These are phyloP conservation scores for Nothophoma quercina DNA, from an alignment of 2,329 filamentous ascomycete genomes.

Conservation along the genomic window DNA sequence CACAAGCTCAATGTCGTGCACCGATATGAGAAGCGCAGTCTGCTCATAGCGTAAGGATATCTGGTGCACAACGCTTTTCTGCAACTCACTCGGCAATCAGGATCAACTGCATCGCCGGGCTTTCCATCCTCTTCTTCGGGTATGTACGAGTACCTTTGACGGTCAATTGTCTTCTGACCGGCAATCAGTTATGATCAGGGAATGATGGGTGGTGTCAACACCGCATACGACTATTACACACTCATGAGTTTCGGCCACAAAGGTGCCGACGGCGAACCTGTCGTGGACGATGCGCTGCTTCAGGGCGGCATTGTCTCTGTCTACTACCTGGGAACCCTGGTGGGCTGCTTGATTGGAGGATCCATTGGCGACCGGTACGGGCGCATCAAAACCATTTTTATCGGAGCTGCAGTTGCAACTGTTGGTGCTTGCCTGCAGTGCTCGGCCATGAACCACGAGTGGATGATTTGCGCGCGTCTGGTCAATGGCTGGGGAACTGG, in stretches of 20 bases:
- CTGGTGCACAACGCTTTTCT: neutral
- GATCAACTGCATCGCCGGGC: conserved; percentile 41
- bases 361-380: conserved; percentile 36
- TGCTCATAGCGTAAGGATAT: conserved; percentile 32
- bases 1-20: conserved; percentile 34
- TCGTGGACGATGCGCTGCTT: conserved; percentile 35
- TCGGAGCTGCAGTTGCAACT: conserved; percentile 34
- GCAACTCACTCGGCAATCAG: conserved; percentile 5
- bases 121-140: conserved; percentile 44
- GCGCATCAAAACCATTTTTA: conserved; percentile 39
- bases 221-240: conserved; percentile 41
- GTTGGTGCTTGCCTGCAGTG: conserved; percentile 69
- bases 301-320: conserved; percentile 46
- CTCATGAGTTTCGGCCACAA: conserved; percentile 42
- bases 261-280: conserved; percentile 30
- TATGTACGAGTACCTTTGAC: conserved; percentile 30
- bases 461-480: conserved; percentile 63
- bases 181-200: no score
- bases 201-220: conserved; percentile 47
- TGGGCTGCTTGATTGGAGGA: conserved; percentile 36
- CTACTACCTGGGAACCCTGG: conserved; percentile 41
- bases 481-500: conserved; percentile 73
- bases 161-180: no score
- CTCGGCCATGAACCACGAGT: conserved; percentile 69
- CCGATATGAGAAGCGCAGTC: conserved; percentile 35